Base-by-base conservation (phyloP, 306 rosid species). In the Astragalus glycyphyllos region DNA sequence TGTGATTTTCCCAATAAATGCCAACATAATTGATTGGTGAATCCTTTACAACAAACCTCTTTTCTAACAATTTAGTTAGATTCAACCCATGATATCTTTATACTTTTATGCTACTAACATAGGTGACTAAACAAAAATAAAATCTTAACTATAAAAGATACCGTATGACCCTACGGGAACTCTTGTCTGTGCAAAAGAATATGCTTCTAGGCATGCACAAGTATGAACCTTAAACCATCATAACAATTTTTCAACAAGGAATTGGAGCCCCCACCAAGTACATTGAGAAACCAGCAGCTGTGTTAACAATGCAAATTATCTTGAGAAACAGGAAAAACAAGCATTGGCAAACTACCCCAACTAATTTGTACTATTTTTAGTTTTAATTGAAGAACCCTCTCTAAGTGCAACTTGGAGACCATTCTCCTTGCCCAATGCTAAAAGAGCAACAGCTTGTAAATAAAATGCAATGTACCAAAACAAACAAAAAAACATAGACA, bases 391-490 rank as follows among this genome's bases (percentile, higher is more conserved):
- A 32, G 82, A 83, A 69, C 90, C 99, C 82, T 94, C 96, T 73
- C 79, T 89, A 75, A 91, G 91, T 15, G 97, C 88, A 51, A 71
- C 82, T 48, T 83, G 96, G 29, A 96, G 96, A 72, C 91, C 97
- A 12, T 47, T 82, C 44, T 85, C 85, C 84, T 72, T 84, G 71
- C 84, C 86, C 48, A 79, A 75, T 41, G 79, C 86, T 11, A 83
- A 85, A 73, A 91, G 95, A 20, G 96, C 78, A 50, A 77, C 81
- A 47, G 92, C 92, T 78, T 91, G 96, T 57, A 94, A 72, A 76
- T 91, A 94, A 51, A 79, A 86, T 31, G 99, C 96, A 31, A 89
- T 66, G 63, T 89, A 85, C 99, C 96, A 94, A 62, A 20, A 20
- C 23, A 20, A 20, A 20, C 23, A 20, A 20, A 20, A 20, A 20